A percentile compares a stretch with the other conserved stretches of the same genome.
Conservation (phyloP, 164 flowering plant species). For the Vitis amurensis region DNA sequence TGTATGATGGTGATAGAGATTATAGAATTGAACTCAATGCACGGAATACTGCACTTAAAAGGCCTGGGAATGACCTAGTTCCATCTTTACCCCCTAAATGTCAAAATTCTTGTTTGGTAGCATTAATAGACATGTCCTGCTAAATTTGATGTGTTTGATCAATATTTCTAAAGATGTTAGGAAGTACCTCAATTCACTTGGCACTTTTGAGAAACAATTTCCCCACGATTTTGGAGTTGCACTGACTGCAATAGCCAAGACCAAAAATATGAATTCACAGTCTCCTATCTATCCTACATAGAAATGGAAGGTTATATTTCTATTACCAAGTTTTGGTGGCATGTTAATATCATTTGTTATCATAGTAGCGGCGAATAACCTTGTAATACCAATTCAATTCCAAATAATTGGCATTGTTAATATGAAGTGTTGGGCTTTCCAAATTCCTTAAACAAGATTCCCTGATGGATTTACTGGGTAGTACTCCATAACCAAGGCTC, state of each 20-base stretch:
- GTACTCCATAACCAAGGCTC: not conserved
- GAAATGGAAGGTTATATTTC: not conserved
- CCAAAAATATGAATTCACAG: no score
- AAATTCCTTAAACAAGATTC: not conserved
- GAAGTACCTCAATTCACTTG: no score
- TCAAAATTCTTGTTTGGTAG: not conserved
- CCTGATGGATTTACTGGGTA: not conserved
- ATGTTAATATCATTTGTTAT: not conserved
- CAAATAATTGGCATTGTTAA: not conserved
- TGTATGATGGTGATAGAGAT: not conserved
- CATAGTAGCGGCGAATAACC: not conserved
- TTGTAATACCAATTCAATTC: not conserved
- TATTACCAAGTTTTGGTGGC: not conserved
- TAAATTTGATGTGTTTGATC: no score
- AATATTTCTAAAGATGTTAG: no score
- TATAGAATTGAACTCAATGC: not conserved
- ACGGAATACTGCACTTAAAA: not conserved
- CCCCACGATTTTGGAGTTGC: no score
- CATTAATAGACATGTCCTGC: no score
- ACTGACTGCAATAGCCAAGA: no score
- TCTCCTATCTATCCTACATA: not conserved
- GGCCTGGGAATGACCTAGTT: not conserved
- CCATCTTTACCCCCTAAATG: not conserved
- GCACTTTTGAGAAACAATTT: no score
- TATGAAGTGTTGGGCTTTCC: not conserved